Conservation (phyloP, 495 filamentous ascomycete species). For the Penicillium coprophilum region DNA sequence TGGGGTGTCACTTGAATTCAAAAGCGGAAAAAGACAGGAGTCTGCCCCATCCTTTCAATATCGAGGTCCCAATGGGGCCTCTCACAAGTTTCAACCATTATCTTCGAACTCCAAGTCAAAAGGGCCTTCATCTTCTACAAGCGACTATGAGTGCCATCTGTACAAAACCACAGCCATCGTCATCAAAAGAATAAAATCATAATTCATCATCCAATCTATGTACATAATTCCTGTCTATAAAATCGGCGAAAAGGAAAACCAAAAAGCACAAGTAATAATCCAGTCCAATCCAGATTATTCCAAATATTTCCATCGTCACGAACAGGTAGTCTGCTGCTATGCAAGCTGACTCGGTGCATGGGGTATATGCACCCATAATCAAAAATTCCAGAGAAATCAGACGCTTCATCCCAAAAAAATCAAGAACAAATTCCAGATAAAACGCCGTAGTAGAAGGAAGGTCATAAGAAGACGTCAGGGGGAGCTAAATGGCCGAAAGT, state of each 20-base stretch:
- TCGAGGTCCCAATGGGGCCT: too few relatives aligned
- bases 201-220: slow-evolving; percentile 11
- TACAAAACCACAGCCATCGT: not conserved
- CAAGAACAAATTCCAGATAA: not conserved
- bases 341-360: not conserved
- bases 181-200: slow-evolving; percentile 4
- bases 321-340: not conserved
- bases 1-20: too few relatives aligned
- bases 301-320: slow-evolving; percentile 7
- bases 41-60: too few relatives aligned
- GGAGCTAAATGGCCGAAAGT: not conserved
- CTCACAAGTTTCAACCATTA: too few relatives aligned
- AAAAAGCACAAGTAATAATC: not conserved
- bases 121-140: too few relatives aligned
- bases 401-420: slow-evolving; percentile 15
- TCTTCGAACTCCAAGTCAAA: too few relatives aligned
- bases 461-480: not conserved
- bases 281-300: not conserved
- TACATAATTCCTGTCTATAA: slow-evolving; percentile 10
- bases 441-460: not conserved
- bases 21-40: too few relatives aligned
- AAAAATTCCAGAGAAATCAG: slow-evolving; percentile 1
- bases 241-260: not conserved
- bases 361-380: slow-evolving; percentile 7
- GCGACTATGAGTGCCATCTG: too few relatives aligned